Evolutionary conservation across 495 filamentous ascomycete species (phyloP).

Genomic region (Daldinia childiae): DNA sequence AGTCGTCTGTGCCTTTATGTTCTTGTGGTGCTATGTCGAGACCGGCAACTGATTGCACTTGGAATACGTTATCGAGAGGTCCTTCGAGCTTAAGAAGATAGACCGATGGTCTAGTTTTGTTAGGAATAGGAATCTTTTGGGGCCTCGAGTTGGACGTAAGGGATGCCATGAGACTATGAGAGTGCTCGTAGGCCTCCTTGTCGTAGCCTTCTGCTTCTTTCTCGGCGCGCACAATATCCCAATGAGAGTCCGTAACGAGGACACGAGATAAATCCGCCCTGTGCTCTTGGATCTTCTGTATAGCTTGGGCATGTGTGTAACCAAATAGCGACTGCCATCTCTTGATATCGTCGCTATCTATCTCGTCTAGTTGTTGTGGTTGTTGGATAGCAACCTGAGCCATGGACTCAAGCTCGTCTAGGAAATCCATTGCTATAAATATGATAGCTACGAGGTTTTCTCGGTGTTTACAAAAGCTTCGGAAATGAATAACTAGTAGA

Average conservation of each 20-base stretch:
- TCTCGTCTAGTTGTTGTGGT: neutral
- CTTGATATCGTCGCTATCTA: neutral
- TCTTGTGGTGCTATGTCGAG: neutral
- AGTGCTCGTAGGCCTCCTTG: constrained; percentile 1
- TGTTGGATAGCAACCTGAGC: neutral
- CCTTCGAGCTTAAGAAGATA: neutral
- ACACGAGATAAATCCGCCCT: neutral
- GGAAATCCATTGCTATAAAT: neutral
- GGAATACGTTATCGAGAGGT: neutral
- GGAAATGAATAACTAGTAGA: too few relatives aligned
- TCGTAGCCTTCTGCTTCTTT: neutral
- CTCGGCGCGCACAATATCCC: neutral
- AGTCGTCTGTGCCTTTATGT: neutral
- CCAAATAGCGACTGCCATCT: neutral
- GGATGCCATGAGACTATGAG: neutral
- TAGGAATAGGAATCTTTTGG: too few relatives aligned
- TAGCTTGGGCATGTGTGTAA: neutral
- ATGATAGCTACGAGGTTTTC: too few relatives aligned
- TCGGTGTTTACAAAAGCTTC: too few relatives aligned
- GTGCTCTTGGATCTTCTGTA: neutral
- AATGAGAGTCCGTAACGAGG: neutral
- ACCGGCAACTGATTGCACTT: neutral
- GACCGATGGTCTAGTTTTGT: neutral
- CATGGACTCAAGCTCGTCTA: neutral
- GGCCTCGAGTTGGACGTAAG: too few relatives aligned